phyloP scores from a whole-genome alignment of 495 filamentous ascomycete species.

The Astrocystis sublimbata region DNA sequence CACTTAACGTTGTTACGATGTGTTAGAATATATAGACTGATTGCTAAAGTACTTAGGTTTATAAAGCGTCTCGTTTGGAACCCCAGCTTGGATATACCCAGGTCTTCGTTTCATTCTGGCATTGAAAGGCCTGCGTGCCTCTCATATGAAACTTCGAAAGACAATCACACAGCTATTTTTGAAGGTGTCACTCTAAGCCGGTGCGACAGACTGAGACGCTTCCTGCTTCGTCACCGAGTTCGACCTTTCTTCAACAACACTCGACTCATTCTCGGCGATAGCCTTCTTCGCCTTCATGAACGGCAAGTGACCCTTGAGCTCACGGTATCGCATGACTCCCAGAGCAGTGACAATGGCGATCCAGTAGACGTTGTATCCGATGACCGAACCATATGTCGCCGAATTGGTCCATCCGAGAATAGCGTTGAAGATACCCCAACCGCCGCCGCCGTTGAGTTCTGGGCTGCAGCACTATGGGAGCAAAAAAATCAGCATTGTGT shows the following conservation, averaged over 20 bases:
- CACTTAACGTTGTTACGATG: too few species aligned
- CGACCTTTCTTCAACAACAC: background rate
- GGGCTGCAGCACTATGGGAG: slow-evolving; percentile 70
- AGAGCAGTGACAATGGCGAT: slow-evolving; percentile 65
- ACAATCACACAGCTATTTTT: background rate
- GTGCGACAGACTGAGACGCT: background rate
- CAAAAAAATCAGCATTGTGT: background rate
- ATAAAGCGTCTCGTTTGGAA: too few species aligned
- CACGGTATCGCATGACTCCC: slow-evolving; percentile 62
- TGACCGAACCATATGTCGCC: slow-evolving; percentile 78
- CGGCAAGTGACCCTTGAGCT: slow-evolving; percentile 67
- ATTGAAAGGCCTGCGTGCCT: too few species aligned
- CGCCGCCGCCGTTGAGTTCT: slow-evolving; percentile 63
- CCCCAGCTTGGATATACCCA: too few species aligned
- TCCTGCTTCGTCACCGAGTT: background rate
- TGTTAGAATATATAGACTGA: too few species aligned
- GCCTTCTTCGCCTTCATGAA: slow-evolving; percentile 47
- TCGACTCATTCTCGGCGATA: background rate
- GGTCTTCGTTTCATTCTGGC: too few species aligned
- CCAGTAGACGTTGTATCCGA: slow-evolving; percentile 91
- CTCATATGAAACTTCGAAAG: too few species aligned
- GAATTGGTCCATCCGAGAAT: slow-evolving; percentile 85
- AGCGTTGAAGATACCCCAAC: slow-evolving; percentile 91
- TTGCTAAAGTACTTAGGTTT: too few species aligned
- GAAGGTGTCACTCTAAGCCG: background rate